Evolutionary conservation across 345 rosid species (phyloP).

Genomic region (Eucalyptus guilfoylei): DNA sequence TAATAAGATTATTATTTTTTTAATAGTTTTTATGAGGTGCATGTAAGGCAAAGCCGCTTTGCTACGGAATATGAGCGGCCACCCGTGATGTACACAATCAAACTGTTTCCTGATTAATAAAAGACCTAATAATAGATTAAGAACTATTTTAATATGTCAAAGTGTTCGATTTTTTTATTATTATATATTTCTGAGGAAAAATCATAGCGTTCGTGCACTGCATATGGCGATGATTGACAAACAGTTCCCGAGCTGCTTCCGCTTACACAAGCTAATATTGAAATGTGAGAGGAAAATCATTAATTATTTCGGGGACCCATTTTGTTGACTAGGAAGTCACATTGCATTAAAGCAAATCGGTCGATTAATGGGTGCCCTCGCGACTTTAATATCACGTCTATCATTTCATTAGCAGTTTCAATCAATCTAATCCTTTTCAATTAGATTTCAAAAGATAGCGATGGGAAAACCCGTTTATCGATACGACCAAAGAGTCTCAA

Average conservation of each 20-base stretch:
- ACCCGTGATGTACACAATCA: background rate
- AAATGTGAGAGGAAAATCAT: background rate
- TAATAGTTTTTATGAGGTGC: background rate
- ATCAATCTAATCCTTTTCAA: background rate
- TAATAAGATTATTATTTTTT: background rate
- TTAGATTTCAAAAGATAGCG: background rate
- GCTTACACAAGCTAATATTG: background rate
- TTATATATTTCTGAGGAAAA: background rate
- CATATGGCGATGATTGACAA: background rate
- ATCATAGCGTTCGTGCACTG: background rate
- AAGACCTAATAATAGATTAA: background rate
- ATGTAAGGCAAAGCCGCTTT: background rate
- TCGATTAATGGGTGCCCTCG: background rate
- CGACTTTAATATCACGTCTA: background rate
- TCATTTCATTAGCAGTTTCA: background rate
- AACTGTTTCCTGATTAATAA: background rate
- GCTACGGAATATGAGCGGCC: background rate
- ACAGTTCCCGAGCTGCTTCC: background rate
- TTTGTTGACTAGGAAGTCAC: background rate
- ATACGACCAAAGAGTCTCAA: background rate
- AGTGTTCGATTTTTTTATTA: background rate
- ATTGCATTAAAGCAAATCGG: background rate
- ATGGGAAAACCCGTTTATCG: background rate
- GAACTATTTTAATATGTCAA: background rate
- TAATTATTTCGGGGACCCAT: background rate